A percentile compares a stretch with the other conserved stretches of the same genome.
phyloP scores from a whole-genome alignment of 2,329 filamentous ascomycete species.

The Phoma sp. region DNA sequence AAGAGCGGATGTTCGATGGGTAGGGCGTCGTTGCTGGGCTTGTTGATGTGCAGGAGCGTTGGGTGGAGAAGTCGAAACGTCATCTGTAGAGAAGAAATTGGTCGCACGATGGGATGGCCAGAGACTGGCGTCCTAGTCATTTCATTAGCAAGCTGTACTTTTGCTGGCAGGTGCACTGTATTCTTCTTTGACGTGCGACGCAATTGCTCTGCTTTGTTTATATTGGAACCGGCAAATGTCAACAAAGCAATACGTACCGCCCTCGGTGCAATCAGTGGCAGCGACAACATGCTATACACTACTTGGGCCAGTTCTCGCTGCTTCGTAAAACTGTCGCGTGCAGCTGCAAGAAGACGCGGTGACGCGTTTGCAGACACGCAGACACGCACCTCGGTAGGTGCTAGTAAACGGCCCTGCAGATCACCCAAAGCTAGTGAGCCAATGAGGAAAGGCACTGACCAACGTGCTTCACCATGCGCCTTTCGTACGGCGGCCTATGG shows the following conservation, averaged over 20 bases:
- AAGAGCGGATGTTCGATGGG: constrained; percentile 61
- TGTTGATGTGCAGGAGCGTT: constrained; percentile 19
- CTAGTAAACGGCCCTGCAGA: constrained; percentile 2
- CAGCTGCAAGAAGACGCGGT: constrained; percentile 6
- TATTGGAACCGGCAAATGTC: background rate
- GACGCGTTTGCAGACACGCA: constrained; percentile 8
- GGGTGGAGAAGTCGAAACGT: constrained; percentile 27
- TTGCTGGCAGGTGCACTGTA: background rate
- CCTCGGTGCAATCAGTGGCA: constrained; percentile 35
- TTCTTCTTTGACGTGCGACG: background rate
- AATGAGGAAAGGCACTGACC: constrained; percentile 1
- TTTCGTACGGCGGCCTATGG: background rate
- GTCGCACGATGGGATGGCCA: constrained; percentile 37
- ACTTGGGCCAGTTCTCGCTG: background rate
- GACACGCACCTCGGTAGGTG: constrained; percentile 8
- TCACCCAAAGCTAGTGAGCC: constrained; percentile 1
- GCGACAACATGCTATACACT: constrained; percentile 27
- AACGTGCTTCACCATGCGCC: constrained; percentile 17
- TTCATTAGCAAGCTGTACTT: constrained; percentile 8
- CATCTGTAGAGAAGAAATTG: constrained; percentile 26
- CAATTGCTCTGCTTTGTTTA: background rate
- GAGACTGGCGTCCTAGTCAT: constrained; percentile 36
- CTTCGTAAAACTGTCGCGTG: constrained; percentile 7
- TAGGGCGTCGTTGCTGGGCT: constrained; percentile 27
- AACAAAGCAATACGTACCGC: constrained; percentile 18